These are phyloP conservation scores for Nepenthes alata DNA, from an alignment of 179 eudicot species.

Conservation along the genomic window DNA sequence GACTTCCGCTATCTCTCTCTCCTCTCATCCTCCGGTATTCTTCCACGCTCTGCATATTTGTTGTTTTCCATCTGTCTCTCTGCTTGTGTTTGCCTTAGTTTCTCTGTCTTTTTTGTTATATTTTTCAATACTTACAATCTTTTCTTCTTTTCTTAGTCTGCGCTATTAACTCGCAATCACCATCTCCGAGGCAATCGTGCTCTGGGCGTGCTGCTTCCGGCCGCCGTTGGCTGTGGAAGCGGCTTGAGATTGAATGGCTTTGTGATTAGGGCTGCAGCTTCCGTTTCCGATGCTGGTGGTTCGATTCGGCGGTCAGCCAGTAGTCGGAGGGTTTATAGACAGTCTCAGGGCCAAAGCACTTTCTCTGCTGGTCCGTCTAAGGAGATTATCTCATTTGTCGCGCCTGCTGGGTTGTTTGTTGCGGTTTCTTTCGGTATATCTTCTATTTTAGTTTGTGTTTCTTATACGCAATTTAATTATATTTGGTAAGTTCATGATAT, in stretches of 20 bases:
- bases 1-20: slow-evolving; percentile 28
- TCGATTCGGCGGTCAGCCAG: slow-evolving; percentile 16
- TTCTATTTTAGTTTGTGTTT: slow-evolving; percentile 7
- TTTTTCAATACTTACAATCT: not conserved
- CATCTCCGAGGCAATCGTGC: slow-evolving; percentile 7
- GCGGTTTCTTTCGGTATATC: slow-evolving; percentile 54
- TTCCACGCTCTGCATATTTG: not conserved
- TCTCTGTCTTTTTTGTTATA: not conserved
- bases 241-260: slow-evolving; percentile 17
- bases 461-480: not conserved
- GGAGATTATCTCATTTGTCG: slow-evolving; percentile 41
- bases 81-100: not conserved
- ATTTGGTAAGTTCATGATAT: not conserved
- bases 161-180: slow-evolving; percentile 4
- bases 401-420: slow-evolving; percentile 50
- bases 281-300: slow-evolving; percentile 13
- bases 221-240: slow-evolving; percentile 3
- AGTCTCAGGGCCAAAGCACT: slow-evolving; percentile 39
- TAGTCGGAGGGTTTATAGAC: slow-evolving; percentile 45
- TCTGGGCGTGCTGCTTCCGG: slow-evolving; percentile 11
- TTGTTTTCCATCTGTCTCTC: not conserved
- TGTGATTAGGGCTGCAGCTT: slow-evolving; percentile 30
- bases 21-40: slow-evolving; percentile 24
- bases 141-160: not conserved
- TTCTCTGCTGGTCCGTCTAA: slow-evolving; percentile 22